Base-by-base conservation (phyloP, 2,329 filamentous ascomycete genomes). In the Monosporascus sp. region DNA sequence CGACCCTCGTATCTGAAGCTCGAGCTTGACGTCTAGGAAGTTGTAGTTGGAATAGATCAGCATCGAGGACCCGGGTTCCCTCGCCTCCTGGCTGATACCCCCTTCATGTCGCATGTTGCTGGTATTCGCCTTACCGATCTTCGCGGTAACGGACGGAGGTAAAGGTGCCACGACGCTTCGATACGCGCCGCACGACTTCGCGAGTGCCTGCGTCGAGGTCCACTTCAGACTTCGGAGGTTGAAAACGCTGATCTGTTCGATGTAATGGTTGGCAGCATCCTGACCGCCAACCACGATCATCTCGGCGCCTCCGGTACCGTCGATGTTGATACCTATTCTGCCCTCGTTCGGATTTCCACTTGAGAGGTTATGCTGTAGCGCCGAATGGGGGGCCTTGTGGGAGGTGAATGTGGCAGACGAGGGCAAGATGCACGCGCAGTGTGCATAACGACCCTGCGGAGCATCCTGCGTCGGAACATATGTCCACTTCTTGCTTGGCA, bases 31-130 rank as follows among this genome's bases (percentile, higher is more conserved):
- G 63, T 99, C 93, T 52, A 99, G 72, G 65, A 99, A 99, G 71
- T 99, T 97, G 72, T 99, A 99, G 68, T 99, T 99, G 24, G 93
- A 97, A 70, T 99, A 99, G 46, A 99, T 95, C 57, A 99, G 80
- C 91, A 97, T 97, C 2, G 84, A 86, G 1, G 82, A 84, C 7
- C 81, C 82, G 0, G 79, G 70, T 49, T 86, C 82, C 31, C 78
- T 76, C 4, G 75, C 69, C 58, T 85, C 81, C 52, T 79, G 77
- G 58, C 76, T 78, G 56, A 78, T 76, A n/a, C 70, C 71, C 14
- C 71, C 68, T 6, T 81, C 78, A 3, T 67, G 66, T 7, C 74
- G 71, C 43, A 69, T 60, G 11, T 68, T 68, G 44, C 72, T 73
- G 3, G 69, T 63, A 48, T 78, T 78, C n/a, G 77, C 72, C 59